Percentiles rank a stretch among this genome's conserved stretches.
These are phyloP conservation scores for Solanum virginianum DNA, from an alignment of 257 asterid species.

Conservation along the genomic window DNA sequence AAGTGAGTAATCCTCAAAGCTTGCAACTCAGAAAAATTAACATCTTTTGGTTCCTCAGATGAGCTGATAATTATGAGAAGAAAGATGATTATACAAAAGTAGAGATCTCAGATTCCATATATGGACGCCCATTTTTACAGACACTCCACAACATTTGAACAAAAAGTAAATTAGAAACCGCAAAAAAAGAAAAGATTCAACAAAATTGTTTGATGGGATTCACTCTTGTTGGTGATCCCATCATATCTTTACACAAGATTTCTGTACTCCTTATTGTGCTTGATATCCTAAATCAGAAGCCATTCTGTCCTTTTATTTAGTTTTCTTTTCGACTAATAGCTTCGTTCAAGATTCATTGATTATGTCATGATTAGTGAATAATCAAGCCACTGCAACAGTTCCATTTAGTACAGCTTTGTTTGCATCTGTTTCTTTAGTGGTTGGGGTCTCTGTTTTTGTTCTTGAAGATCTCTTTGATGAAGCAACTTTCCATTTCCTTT, in stretches of 20 bases:
- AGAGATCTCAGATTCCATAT: conserved; percentile 22
- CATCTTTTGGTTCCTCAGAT: not conserved
- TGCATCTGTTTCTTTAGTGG: conserved; percentile 35
- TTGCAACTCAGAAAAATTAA: not conserved
- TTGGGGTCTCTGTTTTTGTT: conserved; percentile 15
- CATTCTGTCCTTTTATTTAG: not conserved
- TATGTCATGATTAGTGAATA: not conserved
- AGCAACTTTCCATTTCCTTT: conserved; percentile 47
- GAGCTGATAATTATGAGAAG: not conserved
- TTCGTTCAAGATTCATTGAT: not conserved
- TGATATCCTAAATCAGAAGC: not conserved
- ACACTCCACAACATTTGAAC: not conserved
- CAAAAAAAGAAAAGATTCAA: not conserved
- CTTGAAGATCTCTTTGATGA: conserved; percentile 41
- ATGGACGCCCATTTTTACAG: conserved; percentile 1
- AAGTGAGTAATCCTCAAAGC: not conserved
- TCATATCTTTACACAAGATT: not conserved
- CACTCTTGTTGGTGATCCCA: not conserved
- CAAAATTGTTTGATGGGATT: not conserved
- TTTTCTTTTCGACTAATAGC: not conserved
- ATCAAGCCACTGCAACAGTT: conserved; percentile 63
- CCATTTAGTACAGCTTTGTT: conserved; percentile 48
- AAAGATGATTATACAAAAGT: not conserved
- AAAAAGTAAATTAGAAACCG: not conserved
- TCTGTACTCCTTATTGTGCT: not conserved